Conservation (phyloP, 2,329 filamentous ascomycete species). For the Alternaria rosae region DNA sequence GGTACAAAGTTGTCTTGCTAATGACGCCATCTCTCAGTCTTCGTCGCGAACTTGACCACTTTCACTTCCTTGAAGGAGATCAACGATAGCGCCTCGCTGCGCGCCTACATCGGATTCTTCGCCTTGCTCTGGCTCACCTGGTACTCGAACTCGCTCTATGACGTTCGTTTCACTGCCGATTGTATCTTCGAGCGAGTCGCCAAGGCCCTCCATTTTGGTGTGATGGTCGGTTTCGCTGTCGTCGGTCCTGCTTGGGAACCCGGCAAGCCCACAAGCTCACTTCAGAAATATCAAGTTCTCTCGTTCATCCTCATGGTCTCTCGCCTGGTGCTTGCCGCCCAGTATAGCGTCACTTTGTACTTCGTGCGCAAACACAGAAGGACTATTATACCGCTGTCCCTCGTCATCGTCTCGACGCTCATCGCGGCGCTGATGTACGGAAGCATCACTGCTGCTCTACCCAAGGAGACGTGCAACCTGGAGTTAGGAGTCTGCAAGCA, state of each 20-base stretch:
- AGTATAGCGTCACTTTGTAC: conserved; percentile 50
- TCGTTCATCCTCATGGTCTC: conserved; percentile 51
- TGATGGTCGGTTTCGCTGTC: conserved; percentile 71
- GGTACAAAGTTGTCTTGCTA: background rate
- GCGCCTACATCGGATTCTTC: conserved; percentile 62
- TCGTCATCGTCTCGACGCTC: conserved; percentile 45
- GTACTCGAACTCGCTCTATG: conserved; percentile 69
- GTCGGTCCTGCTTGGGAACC: conserved; percentile 56
- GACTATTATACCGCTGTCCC: conserved; percentile 40
- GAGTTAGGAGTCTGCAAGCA: background rate
- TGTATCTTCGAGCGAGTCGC: conserved; percentile 68
- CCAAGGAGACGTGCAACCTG: conserved; percentile 7
- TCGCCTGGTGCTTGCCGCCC: conserved; percentile 45
- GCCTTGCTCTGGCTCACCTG: conserved; percentile 73
- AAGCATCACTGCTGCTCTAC: conserved; percentile 29
- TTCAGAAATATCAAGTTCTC: conserved; percentile 54
- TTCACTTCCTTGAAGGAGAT: conserved; percentile 66
- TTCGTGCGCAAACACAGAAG: conserved; percentile 42
- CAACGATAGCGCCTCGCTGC: conserved; percentile 55
- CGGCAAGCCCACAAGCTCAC: conserved; percentile 33
- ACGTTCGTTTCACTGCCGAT: conserved; percentile 71
- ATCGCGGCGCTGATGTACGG: conserved; percentile 47
- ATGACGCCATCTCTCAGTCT: background rate
- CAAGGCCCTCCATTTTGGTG: conserved; percentile 67
- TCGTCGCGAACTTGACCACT: conserved; percentile 63